Base-by-base conservation (phyloP, 2,329 filamentous ascomycete species). In the Neoarthrinium moseri region DNA sequence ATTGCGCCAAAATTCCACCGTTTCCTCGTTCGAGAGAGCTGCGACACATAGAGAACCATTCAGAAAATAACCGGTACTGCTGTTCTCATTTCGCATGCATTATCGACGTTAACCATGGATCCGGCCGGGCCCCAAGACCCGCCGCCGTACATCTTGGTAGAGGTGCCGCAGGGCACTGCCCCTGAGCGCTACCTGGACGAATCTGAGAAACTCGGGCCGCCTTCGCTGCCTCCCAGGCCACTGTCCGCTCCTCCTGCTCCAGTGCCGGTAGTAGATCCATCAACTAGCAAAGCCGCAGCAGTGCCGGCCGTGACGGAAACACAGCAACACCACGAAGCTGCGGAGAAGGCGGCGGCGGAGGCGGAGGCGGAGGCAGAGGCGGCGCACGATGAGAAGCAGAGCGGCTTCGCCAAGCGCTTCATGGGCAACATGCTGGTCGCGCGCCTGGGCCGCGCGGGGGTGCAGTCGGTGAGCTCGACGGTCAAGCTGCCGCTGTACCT, bases 341-440 rank as follows among this genome's bases (percentile, higher is more conserved):
- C 18, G 17, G 20, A 11, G 17, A 10, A 11, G 18, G 33, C 18
- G 22, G 5, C 10, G 1, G 13, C 15, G 32, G 15, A 5, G 15
- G 32, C 32, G 10, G 17, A 1, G 33, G 18, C 33, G 8, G n/a
- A n/a, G 15, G 15, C n/a, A 35, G 33, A 10, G 24, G 12, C 18
- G 26, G 32, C 46, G 12, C 50, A 54, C 21, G 24, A n/a, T 24
- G 52, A 54, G 29, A 51, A 49, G 35, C 40, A 42, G 12, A 52
- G 48, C 39, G 46, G 44, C 42, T 39, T 36, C 18, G 45, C 46
- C n/a, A 36, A 38, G 12, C 50, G 52, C n/a, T 54, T 54, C 39
- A 47, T 52, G 18, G 52, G 52, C 23, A 54, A 54, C 32, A 54
- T 54, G 52, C 49, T 54, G 21, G 40, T 54, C 29, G 35, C 46